Conservation (phyloP, 768 basidiomycete genomes). For the Boletus reticulatus region DNA sequence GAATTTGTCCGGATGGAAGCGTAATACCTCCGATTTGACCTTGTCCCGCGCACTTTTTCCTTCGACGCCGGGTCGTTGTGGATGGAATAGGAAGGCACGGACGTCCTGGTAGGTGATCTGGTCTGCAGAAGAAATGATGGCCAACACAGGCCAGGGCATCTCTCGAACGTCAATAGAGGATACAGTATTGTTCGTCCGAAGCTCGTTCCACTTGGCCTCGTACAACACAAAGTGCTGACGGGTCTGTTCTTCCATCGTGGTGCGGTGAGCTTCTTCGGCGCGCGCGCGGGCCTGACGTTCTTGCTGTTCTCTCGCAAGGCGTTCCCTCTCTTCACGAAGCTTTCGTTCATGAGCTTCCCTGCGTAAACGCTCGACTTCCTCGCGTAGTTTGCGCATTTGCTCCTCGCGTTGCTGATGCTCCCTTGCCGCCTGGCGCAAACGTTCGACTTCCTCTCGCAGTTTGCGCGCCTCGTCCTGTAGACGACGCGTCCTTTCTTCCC, state of each 20-base stretch:
- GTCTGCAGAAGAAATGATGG: conserved; percentile 12
- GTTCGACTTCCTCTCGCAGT: conserved; percentile 10
- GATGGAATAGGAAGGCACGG: conserved; percentile 40
- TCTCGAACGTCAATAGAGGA: conserved; percentile 28
- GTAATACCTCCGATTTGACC: conserved; percentile 44
- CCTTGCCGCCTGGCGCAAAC: not conserved
- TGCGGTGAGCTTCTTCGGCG: conserved; percentile 18
- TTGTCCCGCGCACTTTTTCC: conserved; percentile 35
- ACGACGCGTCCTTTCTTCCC: not conserved
- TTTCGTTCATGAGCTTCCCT: conserved; percentile 3
- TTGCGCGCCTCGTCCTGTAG: conserved; percentile 8
- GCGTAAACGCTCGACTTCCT: conserved; percentile 12
- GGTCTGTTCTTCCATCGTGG: conserved; percentile 6
- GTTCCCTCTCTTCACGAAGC: conserved; percentile 15
- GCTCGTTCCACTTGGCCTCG: conserved; percentile 37
- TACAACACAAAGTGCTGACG: conserved; percentile 23
- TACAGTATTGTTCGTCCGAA: conserved; percentile 22
- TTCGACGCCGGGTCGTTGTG: conserved; percentile 26
- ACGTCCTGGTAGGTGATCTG: conserved; percentile 39
- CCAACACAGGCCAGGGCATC: conserved; percentile 47
- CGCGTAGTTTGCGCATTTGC: conserved; percentile 8
- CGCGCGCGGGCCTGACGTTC: conserved; percentile 20
- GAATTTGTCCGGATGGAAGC: conserved; percentile 60
- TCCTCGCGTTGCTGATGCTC: conserved; percentile 12
- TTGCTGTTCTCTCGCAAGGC: conserved; percentile 15